Percentiles rank a stretch among this genome's conserved stretches.
phyloP scores from a whole-genome alignment of 2,329 filamentous ascomycete genomes.

The Fusarium nisikadoi region DNA sequence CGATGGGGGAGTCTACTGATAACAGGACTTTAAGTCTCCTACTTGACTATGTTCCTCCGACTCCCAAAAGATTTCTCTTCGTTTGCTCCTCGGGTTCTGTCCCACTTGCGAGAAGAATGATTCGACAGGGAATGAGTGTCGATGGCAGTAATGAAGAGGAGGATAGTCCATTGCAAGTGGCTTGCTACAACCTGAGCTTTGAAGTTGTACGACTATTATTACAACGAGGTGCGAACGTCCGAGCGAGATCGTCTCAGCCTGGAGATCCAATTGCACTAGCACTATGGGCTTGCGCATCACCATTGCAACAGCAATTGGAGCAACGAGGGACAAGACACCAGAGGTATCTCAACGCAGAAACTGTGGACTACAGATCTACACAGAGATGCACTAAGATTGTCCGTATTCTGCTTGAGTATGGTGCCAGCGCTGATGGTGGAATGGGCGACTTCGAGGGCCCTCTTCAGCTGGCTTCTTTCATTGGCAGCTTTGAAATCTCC shows the following conservation, averaged over 20 bases:
- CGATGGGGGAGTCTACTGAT: neutral
- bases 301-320: neutral
- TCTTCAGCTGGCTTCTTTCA: conserved; percentile 15
- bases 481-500: neutral
- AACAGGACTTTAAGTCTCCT: neutral
- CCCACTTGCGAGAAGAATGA: neutral
- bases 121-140: neutral
- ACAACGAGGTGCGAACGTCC: neutral
- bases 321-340: neutral
- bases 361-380: neutral
- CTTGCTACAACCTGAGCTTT: neutral
- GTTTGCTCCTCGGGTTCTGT: neutral
- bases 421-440: neutral
- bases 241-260: neutral
- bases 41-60: neutral
- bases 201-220: neutral
- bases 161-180: neutral
- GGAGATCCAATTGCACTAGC: neutral
- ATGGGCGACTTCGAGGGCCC: neutral
- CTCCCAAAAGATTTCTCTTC: neutral
- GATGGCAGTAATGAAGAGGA: neutral
- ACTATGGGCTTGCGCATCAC: neutral
- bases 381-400: neutral
- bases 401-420: neutral
- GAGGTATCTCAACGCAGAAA: neutral